These are phyloP conservation scores for Danielia oregonensis DNA, from an alignment of 805 yeast genomes.

Conservation along the genomic window DNA sequence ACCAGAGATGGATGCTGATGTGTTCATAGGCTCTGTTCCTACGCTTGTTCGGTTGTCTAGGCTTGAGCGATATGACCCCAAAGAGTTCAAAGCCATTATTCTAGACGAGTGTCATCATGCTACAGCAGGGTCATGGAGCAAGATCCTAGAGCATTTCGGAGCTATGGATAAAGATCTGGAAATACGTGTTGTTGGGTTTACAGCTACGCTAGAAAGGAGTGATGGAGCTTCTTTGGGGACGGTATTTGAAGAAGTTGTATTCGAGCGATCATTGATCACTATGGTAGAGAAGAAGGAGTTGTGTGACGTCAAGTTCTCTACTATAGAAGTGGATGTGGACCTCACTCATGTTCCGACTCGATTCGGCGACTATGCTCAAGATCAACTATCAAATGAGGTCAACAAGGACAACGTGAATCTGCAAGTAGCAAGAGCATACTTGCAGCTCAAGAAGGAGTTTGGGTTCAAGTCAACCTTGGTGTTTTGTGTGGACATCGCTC, in stretches of 20 bases:
- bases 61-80: constrained; percentile 51
- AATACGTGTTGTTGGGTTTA: constrained; percentile 71
- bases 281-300: constrained; percentile 70
- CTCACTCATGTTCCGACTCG: constrained; percentile 27
- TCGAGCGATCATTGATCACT: constrained; percentile 57
- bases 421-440: constrained; percentile 52
- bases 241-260: constrained; percentile 72
- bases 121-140: constrained; percentile 62
- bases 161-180: constrained; percentile 39
- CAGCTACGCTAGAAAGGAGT: constrained; percentile 81
- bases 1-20: constrained; percentile 49
- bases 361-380: constrained; percentile 53
- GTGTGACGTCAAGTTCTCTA: constrained; percentile 62
- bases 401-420: constrained; percentile 53
- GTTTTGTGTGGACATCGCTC: constrained; percentile 74
- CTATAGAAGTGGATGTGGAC: constrained; percentile 48
- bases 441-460: constrained; percentile 30
- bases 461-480: constrained; percentile 60
- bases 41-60: constrained; percentile 49
- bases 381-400: constrained; percentile 50
- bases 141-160: constrained; percentile 56
- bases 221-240: constrained; percentile 59
- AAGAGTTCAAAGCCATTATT: constrained; percentile 65
- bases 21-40: constrained; percentile 75
- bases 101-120: constrained; percentile 95